A percentile compares a stretch with the other conserved stretches of the same genome.
Conservation (phyloP, 176 grass and related monocot genomes). For the Oryza brachyantha region DNA sequence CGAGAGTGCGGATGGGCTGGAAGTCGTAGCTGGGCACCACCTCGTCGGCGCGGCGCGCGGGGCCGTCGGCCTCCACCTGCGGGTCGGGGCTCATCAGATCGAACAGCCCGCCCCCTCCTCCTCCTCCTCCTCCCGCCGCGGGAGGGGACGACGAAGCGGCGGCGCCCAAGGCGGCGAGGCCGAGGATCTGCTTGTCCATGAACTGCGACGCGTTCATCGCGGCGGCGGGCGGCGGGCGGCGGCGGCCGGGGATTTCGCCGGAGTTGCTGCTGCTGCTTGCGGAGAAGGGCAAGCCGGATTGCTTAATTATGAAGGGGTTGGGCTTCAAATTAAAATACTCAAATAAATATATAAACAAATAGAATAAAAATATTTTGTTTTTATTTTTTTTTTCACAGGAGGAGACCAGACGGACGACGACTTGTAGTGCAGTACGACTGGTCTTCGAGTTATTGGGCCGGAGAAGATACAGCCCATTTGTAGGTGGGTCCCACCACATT, state of each 20-base stretch:
- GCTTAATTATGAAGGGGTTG: not conserved
- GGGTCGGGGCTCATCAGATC: constrained; percentile 62
- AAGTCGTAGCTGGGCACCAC: constrained; percentile 75
- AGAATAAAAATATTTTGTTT: too few relatives aligned
- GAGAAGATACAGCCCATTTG: too few relatives aligned
- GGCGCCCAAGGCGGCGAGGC: constrained; percentile 35
- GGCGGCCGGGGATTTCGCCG: not conserved
- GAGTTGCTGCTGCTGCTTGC: constrained; percentile 23
- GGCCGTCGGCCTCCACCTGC: constrained; percentile 32
- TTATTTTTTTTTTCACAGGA: not conserved
- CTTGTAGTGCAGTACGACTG: not conserved
- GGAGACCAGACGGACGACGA: constrained; percentile 15
- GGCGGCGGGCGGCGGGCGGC: too few relatives aligned
- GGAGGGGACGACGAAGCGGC: not conserved
- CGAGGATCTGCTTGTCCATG: constrained; percentile 91
- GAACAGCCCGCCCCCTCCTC: constrained; percentile 18
- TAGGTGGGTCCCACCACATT: not conserved
- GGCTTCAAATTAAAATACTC: not conserved
- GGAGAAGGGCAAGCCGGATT: not conserved
- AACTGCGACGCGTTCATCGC: constrained; percentile 73
- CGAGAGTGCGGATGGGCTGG: constrained; percentile 49
- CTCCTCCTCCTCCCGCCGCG: not conserved
- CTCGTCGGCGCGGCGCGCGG: constrained; percentile 26
- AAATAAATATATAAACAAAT: too few relatives aligned
- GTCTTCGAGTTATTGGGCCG: not conserved